Conservation (phyloP, 768 basidiomycete species). For the Tricholoma saponaceum region DNA sequence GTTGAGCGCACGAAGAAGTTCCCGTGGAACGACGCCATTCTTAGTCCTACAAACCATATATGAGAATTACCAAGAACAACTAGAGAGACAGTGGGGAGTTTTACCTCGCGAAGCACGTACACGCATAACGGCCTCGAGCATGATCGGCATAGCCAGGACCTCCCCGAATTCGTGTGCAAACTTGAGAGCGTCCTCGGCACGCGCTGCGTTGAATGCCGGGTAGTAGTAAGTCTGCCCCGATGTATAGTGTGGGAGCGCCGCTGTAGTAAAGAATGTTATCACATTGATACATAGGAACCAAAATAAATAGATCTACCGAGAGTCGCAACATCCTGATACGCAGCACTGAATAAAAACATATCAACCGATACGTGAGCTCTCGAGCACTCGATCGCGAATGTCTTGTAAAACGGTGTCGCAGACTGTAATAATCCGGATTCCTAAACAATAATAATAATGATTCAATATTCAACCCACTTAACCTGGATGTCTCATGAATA, state of each 20-base stretch:
- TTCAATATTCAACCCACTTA: neutral
- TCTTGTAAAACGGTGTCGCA: conserved; percentile 96
- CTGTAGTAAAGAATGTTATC: conserved; percentile 32
- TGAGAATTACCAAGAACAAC: neutral
- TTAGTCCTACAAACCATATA: conserved; percentile 50
- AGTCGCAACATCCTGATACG: conserved; percentile 93
- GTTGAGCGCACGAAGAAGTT: conserved; percentile 99
- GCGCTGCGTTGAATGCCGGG: conserved; percentile 93
- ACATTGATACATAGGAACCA: neutral
- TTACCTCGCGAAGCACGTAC: conserved; percentile 93
- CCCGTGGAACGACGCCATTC: conserved; percentile 97
- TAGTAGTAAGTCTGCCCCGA: conserved; percentile 98
- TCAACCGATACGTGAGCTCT: conserved; percentile 96
- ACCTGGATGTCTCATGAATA: neutral
- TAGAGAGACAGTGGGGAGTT: conserved; percentile 5
- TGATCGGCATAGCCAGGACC: conserved; percentile 89
- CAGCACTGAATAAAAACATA: conserved; percentile 96
- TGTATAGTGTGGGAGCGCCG: conserved; percentile 93
- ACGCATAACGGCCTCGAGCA: conserved; percentile 96
- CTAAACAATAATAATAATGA: conserved; percentile 30
- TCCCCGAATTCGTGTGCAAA: conserved; percentile 97
- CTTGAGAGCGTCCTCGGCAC: conserved; percentile 95
- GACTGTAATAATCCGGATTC: conserved; percentile 92
- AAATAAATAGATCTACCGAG: conserved; percentile 50
- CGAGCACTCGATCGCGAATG: conserved; percentile 97